Base-by-base conservation (phyloP, 805 yeast genomes). In the Starmerella kuoi region DNA sequence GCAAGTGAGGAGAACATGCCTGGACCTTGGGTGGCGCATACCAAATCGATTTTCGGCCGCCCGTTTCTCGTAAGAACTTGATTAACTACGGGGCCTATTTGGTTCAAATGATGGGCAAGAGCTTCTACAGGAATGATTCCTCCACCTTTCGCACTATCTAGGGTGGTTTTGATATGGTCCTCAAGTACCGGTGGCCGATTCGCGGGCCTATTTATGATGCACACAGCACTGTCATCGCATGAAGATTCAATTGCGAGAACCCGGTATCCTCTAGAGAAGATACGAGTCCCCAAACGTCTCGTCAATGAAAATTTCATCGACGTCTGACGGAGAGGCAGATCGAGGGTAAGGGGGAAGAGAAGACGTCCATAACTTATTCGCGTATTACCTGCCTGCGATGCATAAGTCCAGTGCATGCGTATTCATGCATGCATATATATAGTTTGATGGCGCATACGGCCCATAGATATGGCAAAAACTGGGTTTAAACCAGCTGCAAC, bases 171-270 rank as follows among this genome's bases (percentile, higher is more conserved):
- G 22, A 65, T 51, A 46, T 87, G 85, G 20, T 68, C 75, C 2
- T 83, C 40, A 1, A 79, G 60, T 0, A 50, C 60, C 0, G 82
- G 76, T 2, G 72, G 63, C 21, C 58, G 51, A 1, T 57, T 51
- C 1, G 52, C 48, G 6, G 38, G 46, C 40, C 86, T 65, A 31
- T 78, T 77, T 2, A 87, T 57, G 6, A 88, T 62, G 0, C 95
- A 82, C 2, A 86, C 88, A 52, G 96, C 86, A 0, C 95, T 73
- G 60, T 91, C 98, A 60, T 91, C 98, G 57, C 98, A 91, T 0
- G 95, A 84, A 0, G 94, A 75, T 57, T 91, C 98, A 12, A 91
- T 74, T 0, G 96, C 91, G 19, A 91, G 63, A 0, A 87, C 91
- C 33, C 67, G 68, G 57, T 82, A 84, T 3, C 21, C 8, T 9